Base-by-base conservation (phyloP, 768 basidiomycete genomes). In the Sistotremastrum niveocremeum region DNA sequence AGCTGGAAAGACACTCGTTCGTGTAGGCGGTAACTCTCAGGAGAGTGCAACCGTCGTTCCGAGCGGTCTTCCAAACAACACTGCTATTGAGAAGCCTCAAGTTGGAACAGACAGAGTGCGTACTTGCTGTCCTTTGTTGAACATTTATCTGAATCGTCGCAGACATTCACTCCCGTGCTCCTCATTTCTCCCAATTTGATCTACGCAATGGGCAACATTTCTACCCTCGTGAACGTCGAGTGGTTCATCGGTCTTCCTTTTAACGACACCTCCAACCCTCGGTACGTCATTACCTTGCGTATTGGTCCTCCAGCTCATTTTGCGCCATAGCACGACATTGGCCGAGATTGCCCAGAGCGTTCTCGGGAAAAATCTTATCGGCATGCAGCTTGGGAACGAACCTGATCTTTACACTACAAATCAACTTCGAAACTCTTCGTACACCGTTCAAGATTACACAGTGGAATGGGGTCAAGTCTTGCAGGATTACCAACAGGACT, bases 311-410 rank as follows among this genome's bases (percentile, higher is more conserved):
- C 20, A 20, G 20, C 20, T 20, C 20, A 20, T 20, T 20, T 20
- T 20, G 20, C 20, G 20, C 20, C 20, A 1, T 20, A 20, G 20
- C 20, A 20, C 20, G 20, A 20, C 20, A 20, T 20, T 82, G 32
- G 79, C 76, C 5, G 70, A 76, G 54, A 60, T 71, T 37, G 76
- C 75, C 4, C 71, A 83, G 56, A 50, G 60, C 11, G 78, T 84
- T 48, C 65, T 87, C 1, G 84, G 84, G 2, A 63, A 71, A 42
- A 68, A 74, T 49, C 62, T 87, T 12, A 59, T 81, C n/a, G 84
- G 79, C 0, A 60, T 83, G 6, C 79, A 84, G 57, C 72, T 77
- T 1, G 83, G 78, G 2, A 85, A 87, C 56, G 84, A 87, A 61
- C 84, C 84, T 10, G 84, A 89, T 65, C 71, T 85, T 51, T 88